phyloP scores from a whole-genome alignment of 345 rosid genomes.

The Clarkia xantiana region DNA sequence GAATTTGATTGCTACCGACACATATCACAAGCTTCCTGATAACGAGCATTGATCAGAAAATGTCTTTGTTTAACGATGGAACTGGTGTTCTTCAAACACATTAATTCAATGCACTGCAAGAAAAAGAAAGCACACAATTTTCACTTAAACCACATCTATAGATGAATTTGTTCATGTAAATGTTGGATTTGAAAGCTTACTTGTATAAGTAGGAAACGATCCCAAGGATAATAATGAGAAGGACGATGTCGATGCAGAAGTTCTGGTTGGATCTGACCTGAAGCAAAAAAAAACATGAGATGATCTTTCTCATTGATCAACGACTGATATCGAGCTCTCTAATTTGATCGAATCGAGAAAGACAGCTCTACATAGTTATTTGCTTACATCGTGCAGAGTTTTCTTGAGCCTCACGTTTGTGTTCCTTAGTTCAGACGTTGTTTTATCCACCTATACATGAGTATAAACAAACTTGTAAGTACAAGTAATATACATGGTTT shows the following conservation, averaged over 20 bases:
- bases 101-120: no score
- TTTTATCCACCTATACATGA: conserved; percentile 50
- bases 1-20: no score
- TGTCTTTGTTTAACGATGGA: no score
- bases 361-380: background rate
- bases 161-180: no score
- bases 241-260: conserved; percentile 64
- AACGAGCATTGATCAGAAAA: no score
- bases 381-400: conserved; percentile 42
- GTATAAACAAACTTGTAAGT: background rate
- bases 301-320: background rate
- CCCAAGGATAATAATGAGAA: conserved; percentile 58
- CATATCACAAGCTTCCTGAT: no score
- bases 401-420: conserved; percentile 69
- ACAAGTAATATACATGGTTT: no score
- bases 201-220: conserved; percentile 55
- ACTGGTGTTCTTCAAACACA: no score
- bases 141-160: no score
- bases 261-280: conserved; percentile 69
- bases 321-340: background rate
- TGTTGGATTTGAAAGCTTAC: conserved; percentile 21
- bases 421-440: conserved; percentile 50
- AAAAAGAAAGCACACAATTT: no score
- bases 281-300: conserved; percentile 5
- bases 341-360: background rate